Evolutionary conservation across 768 basidiomycete genomes (phyloP), one percentile per base, ranked within the genome.

Genomic region (Macrolepiota fuliginosa): DNA sequence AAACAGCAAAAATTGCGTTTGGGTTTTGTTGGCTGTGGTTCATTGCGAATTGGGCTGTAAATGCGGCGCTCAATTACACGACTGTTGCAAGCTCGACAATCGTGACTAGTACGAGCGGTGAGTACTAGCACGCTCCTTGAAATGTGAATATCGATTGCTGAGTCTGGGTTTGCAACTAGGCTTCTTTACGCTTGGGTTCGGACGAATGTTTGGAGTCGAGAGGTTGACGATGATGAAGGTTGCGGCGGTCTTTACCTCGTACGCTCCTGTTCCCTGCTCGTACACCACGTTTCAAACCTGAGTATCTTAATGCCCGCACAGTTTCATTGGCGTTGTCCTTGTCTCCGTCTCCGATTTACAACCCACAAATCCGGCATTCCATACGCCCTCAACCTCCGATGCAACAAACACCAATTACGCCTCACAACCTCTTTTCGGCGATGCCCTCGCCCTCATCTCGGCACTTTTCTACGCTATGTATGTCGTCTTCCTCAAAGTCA

Each of bases 81-180:
- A 93, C 89, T 67, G 96, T 98, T 15, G 92, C 92, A 2, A 96
- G 94, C 71, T 86, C 92, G n/a, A 96, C 96, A 2, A 89, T 98
- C 39, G 74, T 97, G 54, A 89, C 91, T 1, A 87, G 89, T 68
- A 95, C 88, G 80, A 95, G 93, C 66, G 94, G 96, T 94, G 66
- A 35, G 87, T 72, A 15, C 4, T 29, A 24, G 29, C 3, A 32
- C n/a, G n/a, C n/a, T n/a, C n/a, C 7, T 32, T 32, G 29, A 3
- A 32, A 7, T 7, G 7, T 32, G 29, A 32, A 32, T 32, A 7
- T 32, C 29, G 29, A 32, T 32, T 32, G 29, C 29, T 32, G 29
- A 32, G 29, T 32, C 7, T 32, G 29, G 29, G 29, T 32, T 3
- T 3, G 3, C 29, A 32, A 32, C 7, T 7, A 95, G 96, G 96